Base-by-base conservation (phyloP, 179 eudicot species). In the Corrigiola litoralis region DNA sequence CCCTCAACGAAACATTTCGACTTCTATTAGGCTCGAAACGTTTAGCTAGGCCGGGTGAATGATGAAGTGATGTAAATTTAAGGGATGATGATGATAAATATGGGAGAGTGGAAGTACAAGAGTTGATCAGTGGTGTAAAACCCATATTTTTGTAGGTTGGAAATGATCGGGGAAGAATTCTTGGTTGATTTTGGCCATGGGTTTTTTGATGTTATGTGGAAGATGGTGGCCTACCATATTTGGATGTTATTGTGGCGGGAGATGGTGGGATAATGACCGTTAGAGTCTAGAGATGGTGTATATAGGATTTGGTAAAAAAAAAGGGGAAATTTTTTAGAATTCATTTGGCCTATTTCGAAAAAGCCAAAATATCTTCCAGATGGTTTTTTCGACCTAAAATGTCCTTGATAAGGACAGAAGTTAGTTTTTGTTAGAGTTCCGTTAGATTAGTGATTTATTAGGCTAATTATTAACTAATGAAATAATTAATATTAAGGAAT, bases 1-100 rank as follows among this genome's bases (percentile, higher is more conserved):
- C 65, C 61, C 76, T 63, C 36, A 66, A n/a, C 17, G 77, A 77
- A 53, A 82, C 79, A 41, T 73, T 50, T 41, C 62, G 67, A 44
- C 42, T 33, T 11, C 47, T 54, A 31, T 18, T 23, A 0, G 31
- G 32, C 2, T 17, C 48, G 31, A 42, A 41, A 21, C 20, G 33
- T 51, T 41, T 66, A 16, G 33, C 4, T 1, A 29, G 34, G 8
- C n/a, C 37, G 4, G 37, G 4, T 11, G 56, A 13, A 62, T 41
- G 16, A 32, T n/a, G 23, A 4, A 48, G 3, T 32, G 32, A n/a
- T 23, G n/a, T 14, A 3, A 59, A 3, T 6, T 37, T 32, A n/a
- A n/a, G 21, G 17, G 49, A 52, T 20, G 65, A 23, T 64, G 65
- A 23, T 64, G 75, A 56, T 7, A 66, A 59, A 20, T 29, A 21